These are phyloP conservation scores for Guadua angustifolia DNA, from an alignment of 176 grass and related monocot genomes.

Conservation along the genomic window DNA sequence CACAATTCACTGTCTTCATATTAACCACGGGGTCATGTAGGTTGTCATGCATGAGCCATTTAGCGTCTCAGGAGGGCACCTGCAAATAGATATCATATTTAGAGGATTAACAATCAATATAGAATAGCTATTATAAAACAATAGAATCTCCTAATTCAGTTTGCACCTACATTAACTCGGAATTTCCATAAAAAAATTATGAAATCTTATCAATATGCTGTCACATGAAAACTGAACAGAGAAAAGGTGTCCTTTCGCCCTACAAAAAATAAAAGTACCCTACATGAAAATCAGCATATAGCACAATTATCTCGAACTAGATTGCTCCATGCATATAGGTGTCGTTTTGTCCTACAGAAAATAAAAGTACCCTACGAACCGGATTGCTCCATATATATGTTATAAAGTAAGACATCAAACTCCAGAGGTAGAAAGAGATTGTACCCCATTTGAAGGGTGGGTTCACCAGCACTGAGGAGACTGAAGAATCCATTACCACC, in stretches of 20 bases:
- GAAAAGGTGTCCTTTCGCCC: neutral
- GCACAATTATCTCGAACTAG: neutral
- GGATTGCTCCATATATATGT: neutral
- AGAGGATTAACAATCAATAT: neutral
- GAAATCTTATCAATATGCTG: neutral
- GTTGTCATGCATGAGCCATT: slow-evolving; percentile 67
- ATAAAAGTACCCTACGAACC: too few relatives aligned
- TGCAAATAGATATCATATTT: slow-evolving; percentile 15
- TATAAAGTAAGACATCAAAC: neutral
- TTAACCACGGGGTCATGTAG: slow-evolving; percentile 80
- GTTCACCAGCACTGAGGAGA: slow-evolving; percentile 71
- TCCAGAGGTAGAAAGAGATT: neutral
- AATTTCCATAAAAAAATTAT: neutral
- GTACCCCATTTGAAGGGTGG: slow-evolving; percentile 88
- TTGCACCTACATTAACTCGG: neutral
- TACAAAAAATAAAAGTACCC: slow-evolving; percentile 16
- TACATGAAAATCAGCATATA: neutral
- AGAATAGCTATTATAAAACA: neutral
- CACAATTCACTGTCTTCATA: slow-evolving; percentile 44
- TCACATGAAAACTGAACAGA: neutral
- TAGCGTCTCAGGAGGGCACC: slow-evolving; percentile 78
- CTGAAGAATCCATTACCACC: slow-evolving; percentile 76
- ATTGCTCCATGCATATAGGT: neutral
- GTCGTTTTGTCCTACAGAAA: neutral
- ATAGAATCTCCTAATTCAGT: neutral